Base-by-base conservation (phyloP, 805 yeast genomes). In the Candida chauliodis region DNA sequence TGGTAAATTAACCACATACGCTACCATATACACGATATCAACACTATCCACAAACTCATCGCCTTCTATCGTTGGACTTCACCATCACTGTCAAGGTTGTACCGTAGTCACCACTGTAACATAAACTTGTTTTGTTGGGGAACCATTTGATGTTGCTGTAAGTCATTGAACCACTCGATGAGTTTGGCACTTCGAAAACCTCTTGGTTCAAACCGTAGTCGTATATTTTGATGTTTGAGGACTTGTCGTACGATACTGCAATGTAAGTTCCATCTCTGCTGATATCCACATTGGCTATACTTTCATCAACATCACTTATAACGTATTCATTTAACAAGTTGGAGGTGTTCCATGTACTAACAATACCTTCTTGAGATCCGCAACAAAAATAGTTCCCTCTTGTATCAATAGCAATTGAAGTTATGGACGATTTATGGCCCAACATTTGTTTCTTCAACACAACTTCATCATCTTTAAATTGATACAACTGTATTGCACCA, bases 341-440 rank as follows among this genome's bases (percentile, higher is more conserved):
- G 1, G 52, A 42, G 6, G 71, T 51, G 27, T 63, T 60, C 81
- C 81, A 78, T 8, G 76, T 27, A 14, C 78, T 66, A 5, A 76
- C 67, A 14, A 73, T 64, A 18, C 84, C 84, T 43, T 78, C 84
- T 39, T 69, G 71, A 14, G 81, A 64, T 0, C 84, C 87, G 2
- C 70, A 71, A 2, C 73, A 69, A 8, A 81, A 40, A 46, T 55
- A 72, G 16, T 58, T 47, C 0, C 82, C 87, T 35, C 65, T 50
- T 3, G 81, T 80, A 47, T 78, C 84, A 36, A 77, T 55, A 13
- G 59, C 58, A 10, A 78, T 41, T 21, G 71, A 50, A 2, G 75
- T 68, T 3, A 75, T 68, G 1, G 79, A 59, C 1, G 81, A 71
- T 28, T 76, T 61, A 47, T 80, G 85, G 15, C 69, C 65, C 23